Conservation (phyloP, 805 yeast species). For the Sugiyamaella floridensis region DNA sequence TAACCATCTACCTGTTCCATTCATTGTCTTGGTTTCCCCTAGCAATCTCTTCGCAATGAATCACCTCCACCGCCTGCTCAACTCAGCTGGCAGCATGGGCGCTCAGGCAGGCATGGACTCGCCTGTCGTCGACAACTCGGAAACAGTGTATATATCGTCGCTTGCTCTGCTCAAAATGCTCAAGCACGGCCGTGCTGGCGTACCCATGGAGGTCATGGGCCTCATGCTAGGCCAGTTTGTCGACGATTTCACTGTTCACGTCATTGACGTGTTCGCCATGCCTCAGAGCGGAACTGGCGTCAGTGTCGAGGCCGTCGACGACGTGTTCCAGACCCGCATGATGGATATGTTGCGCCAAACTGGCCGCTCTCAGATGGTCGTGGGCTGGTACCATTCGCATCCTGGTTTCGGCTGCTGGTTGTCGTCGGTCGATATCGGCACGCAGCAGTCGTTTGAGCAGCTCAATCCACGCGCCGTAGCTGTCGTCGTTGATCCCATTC, state of each 20-base stretch:
- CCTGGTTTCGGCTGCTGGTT: conserved; percentile 99
- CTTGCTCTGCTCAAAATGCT: conserved; percentile 93
- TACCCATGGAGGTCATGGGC: conserved; percentile 91
- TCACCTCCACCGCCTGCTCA: conserved; percentile 27
- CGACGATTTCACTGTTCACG: conserved; percentile 95
- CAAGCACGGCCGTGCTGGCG: conserved; percentile 81
- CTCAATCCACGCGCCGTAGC: conserved; percentile 95
- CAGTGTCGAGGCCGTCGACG: conserved; percentile 98
- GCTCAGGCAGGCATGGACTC: conserved; percentile 43
- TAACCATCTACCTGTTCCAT: background rate
- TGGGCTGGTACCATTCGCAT: conserved; percentile 99
- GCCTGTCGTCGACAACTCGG: conserved; percentile 88
- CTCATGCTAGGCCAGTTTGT: conserved; percentile 97
- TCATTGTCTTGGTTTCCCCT: background rate
- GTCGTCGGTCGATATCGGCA: conserved; percentile 93
- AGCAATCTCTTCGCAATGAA: conserved; percentile 23
- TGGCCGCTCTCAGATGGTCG: conserved; percentile 98
- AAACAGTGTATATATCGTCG: conserved; percentile 93
- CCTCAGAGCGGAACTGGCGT: conserved; percentile 96
- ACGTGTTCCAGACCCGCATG: conserved; percentile 97
- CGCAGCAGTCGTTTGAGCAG: conserved; percentile 97
- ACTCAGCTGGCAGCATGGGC: conserved; percentile 30
- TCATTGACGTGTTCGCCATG: conserved; percentile 98
- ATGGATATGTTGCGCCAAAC: conserved; percentile 99
- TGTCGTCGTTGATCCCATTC: conserved; percentile 97